These are phyloP conservation scores for Zea luxurians DNA, from an alignment of 176 grass and related monocot genomes.

Conservation along the genomic window DNA sequence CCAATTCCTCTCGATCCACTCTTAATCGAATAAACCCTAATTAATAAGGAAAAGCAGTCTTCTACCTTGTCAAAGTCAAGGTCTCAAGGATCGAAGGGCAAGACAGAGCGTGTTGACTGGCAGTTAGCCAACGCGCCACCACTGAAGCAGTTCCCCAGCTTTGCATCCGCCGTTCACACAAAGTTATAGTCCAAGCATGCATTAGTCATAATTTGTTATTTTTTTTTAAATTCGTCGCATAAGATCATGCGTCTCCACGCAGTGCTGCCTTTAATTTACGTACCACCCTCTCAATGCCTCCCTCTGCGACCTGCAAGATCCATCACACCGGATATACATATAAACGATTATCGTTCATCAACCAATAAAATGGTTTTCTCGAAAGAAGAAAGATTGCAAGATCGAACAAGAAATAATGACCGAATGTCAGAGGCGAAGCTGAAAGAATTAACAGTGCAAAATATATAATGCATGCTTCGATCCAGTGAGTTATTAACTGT, in stretches of 20 bases:
- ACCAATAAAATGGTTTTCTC: not conserved
- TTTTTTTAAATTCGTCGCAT: too few relatives aligned
- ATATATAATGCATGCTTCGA: not conserved
- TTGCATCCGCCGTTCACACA: conserved; percentile 31
- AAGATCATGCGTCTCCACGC: conserved; percentile 4
- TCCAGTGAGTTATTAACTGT: not conserved
- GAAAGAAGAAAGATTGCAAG: not conserved
- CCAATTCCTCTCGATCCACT: too few relatives aligned
- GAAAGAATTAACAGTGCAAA: not conserved
- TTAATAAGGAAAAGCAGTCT: too few relatives aligned
- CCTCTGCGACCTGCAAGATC: conserved; percentile 36
- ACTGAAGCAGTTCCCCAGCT: not conserved
- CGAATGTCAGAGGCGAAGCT: not conserved
- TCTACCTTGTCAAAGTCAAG: too few relatives aligned
- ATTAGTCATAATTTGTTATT: not conserved
- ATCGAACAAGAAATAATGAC: not conserved
- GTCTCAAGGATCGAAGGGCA: too few relatives aligned
- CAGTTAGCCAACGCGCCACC: not conserved
- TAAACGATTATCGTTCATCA: not conserved
- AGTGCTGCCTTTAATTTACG: conserved; percentile 41
- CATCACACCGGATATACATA: not conserved
- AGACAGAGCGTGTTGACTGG: not conserved
- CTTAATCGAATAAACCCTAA: too few relatives aligned
- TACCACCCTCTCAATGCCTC: conserved; percentile 45
- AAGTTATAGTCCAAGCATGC: not conserved